Evolutionary conservation across 1,284 basidiomycete species (phyloP).

Genomic region (Heterobasidion annosum): DNA sequence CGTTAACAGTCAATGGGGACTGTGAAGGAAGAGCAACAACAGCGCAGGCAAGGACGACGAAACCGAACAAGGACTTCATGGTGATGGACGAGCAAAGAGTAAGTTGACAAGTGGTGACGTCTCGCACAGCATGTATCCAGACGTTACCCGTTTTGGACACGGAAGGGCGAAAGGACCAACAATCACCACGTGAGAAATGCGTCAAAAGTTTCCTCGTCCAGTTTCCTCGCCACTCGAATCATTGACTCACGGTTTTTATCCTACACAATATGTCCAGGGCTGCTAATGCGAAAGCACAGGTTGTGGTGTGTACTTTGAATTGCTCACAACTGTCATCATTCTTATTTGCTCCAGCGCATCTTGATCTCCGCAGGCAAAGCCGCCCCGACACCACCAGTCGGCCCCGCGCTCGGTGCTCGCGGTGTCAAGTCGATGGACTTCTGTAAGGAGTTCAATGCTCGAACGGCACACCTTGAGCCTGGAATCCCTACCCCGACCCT

Average conservation of each 20-base stretch:
- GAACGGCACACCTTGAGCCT: conserved; percentile 81
- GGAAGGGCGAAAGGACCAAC: no score
- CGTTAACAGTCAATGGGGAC: neutral
- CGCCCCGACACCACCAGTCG: conserved; percentile 92
- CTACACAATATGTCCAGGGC: conserved; percentile 2
- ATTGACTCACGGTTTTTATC: neutral
- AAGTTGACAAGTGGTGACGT: neutral
- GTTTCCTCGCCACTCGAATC: neutral
- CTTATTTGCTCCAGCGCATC: conserved; percentile 51
- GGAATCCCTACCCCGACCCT: conserved; percentile 86
- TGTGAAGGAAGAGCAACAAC: conserved; percentile 12
- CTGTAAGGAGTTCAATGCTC: conserved; percentile 95
- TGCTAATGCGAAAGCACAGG: conserved; percentile 30
- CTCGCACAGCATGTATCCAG: neutral
- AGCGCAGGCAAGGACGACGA: conserved; percentile 24
- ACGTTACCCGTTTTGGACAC: no score
- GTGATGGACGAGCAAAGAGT: neutral
- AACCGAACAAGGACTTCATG: conserved; percentile 13
- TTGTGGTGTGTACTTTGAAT: conserved; percentile 42
- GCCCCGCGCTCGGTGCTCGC: conserved; percentile 94
- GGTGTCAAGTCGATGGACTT: conserved; percentile 99
- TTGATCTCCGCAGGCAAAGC: conserved; percentile 93
- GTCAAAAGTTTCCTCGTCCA: neutral
- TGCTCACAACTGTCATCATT: conserved; percentile 1
- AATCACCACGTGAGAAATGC: neutral